Evolutionary conservation across 148 eudicot genomes (phyloP), one percentile per base, ranked within the genome.

Genomic region (Cornus controversa): DNA sequence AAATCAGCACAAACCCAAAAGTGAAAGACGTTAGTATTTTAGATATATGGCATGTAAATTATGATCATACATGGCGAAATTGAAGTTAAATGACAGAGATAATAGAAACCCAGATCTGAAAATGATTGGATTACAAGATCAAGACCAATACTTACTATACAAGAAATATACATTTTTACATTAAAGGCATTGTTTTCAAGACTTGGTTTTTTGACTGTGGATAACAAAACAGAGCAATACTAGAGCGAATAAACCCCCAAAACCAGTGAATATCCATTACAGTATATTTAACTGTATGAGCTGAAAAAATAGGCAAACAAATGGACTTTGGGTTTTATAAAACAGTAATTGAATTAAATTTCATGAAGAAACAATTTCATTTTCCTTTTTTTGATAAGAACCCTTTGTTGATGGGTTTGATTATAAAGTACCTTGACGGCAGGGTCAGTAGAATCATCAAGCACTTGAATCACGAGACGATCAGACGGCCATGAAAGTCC

Each of bases 371-470:
- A 18, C 23, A 36, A 36, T 69, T n/a, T n/a, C n/a, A n/a, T n/a
- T n/a, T n/a, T n/a, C n/a, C n/a, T n/a, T n/a, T n/a, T n/a, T n/a
- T n/a, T n/a, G n/a, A n/a, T n/a, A n/a, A n/a, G n/a, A n/a, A n/a
- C n/a, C n/a, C n/a, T n/a, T 9, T 26, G 57, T 64, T 62, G 71
- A 7, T 28, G 16, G 72, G 45, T 22, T 66, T 26, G 47, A 58
- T n/a, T 13, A 22, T 71, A 1, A 11, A 26, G 57, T 84, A 94
- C 98, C 98, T 94, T 92, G 77, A 94, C 63, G 10, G 76, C 72
- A 2, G 90, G 92, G 77, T 94, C 97, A 57, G 97, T 91, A 11
- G 97, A 94, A 72, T 94, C 98, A 87, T 94, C 98, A 57, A 94
- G 90, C 25, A 94, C 98, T 86, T 94, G 98, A 79, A 94, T 87